phyloP scores from a whole-genome alignment of 371 early-diverging fungal genomes.

The Mycotypha africana region DNA sequence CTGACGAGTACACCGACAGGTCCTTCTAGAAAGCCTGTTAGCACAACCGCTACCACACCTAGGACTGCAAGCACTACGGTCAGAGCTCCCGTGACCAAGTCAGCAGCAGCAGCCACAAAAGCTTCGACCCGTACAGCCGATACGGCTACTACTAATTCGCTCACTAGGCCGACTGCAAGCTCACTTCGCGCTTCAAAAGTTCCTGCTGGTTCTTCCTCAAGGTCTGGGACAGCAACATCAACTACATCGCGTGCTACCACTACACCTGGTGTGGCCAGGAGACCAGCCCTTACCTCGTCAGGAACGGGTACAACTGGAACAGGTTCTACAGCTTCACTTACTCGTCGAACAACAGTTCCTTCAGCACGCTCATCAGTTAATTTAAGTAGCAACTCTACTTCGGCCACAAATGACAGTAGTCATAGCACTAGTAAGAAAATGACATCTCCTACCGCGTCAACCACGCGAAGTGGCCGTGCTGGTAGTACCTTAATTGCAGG shows the following conservation, averaged over 20 bases:
- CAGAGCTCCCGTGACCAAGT: neutral
- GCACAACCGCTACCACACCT: neutral
- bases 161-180: neutral
- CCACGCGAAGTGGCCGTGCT: conserved; percentile 10
- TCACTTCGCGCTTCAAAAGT: neutral
- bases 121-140: neutral
- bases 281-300: conserved; percentile 10
- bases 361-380: conserved; percentile 3
- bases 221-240: neutral
- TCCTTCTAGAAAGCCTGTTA: neutral
- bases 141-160: neutral
- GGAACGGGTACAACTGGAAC: conserved; percentile 5
- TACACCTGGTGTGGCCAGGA: neutral
- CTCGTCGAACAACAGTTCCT: conserved; percentile 10
- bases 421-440: conserved; percentile 1
- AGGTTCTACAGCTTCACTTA: neutral
- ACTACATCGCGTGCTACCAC: neutral
- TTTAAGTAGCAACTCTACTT: conserved; percentile 3
- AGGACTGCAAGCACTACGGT: neutral
- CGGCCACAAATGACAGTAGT: neutral
- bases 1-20: neutral
- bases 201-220: neutral
- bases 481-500: no score
- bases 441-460: conserved; percentile 21
- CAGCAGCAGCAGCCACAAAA: neutral